Evolutionary conservation across 345 rosid genomes (phyloP).

Genomic region (Toxicodendron radicans): DNA sequence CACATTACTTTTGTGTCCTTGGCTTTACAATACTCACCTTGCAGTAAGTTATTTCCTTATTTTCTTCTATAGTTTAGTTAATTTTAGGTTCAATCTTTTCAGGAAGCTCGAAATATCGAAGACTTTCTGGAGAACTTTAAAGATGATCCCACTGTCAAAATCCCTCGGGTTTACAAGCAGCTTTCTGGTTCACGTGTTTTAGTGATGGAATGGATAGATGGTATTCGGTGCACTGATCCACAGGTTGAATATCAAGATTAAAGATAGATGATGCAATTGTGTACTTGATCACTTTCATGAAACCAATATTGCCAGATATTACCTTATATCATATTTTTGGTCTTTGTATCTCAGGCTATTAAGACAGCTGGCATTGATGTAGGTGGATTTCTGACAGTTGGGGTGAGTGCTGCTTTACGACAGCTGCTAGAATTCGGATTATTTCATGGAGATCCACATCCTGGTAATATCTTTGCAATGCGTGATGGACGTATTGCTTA

Average conservation of each 20-base stretch:
- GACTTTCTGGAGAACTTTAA: constrained; percentile 93
- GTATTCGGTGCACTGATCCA: constrained; percentile 94
- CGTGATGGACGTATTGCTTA: constrained; percentile 96
- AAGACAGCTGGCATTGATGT: constrained; percentile 87
- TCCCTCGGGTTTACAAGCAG: constrained; percentile 79
- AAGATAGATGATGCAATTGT: constrained; percentile 11
- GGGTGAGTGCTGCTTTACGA: constrained; percentile 95
- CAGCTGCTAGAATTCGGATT: constrained; percentile 93
- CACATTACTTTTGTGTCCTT: not conserved
- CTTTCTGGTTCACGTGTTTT: constrained; percentile 91
- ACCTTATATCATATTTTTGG: constrained; percentile 18
- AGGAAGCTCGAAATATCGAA: constrained; percentile 97
- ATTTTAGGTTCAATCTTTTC: constrained; percentile 17
- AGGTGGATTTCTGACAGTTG: constrained; percentile 87
- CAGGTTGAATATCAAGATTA: constrained; percentile 50
- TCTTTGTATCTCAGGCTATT: constrained; percentile 60
- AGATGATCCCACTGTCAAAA: constrained; percentile 92
- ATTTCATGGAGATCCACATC: constrained; percentile 99
- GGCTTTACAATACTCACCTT: not conserved
- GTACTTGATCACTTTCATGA: constrained; percentile 11
- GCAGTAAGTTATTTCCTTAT: not conserved
- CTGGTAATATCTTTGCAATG: constrained; percentile 98
- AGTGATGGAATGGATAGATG: constrained; percentile 99
- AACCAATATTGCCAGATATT: constrained; percentile 16
- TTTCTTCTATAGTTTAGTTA: constrained; percentile 1